Percentiles rank a stretch among this genome's conserved stretches.
These are phyloP conservation scores for Cutaneotrichosporon sp. DNA, from an alignment of 1,284 basidiomycete genomes.

Conservation along the genomic window DNA sequence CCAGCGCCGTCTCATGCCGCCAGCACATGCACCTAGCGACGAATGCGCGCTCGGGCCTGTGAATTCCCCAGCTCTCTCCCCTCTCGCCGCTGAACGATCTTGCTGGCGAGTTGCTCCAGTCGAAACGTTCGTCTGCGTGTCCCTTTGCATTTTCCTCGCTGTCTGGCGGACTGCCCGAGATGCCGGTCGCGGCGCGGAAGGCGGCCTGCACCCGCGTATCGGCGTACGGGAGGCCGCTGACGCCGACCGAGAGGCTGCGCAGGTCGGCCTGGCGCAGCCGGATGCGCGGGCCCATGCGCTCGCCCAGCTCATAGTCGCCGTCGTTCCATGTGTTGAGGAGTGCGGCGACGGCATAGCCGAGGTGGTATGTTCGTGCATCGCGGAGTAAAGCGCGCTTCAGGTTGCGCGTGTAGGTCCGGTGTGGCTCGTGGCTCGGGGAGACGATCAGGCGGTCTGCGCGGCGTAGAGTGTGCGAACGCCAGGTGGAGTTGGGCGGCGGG, in stretches of 20 bases:
- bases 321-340: constrained; percentile 7
- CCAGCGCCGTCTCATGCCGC: constrained; percentile 1
- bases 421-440: background rate
- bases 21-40: background rate
- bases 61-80: background rate
- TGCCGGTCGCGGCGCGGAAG: background rate
- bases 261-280: background rate
- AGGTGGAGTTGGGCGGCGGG: background rate
- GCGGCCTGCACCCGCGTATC: background rate
- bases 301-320: background rate
- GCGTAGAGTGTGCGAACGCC: background rate
- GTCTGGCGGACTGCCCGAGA: background rate
- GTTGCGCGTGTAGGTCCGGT: background rate
- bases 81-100: background rate
- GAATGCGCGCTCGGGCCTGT: background rate
- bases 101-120: background rate
- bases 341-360: constrained; percentile 3
- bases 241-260: background rate
- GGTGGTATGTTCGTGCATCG: background rate
- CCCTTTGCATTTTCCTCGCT: background rate
- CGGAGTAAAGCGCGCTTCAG: background rate
- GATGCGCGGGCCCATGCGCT: background rate
- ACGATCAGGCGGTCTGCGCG: background rate
- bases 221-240: background rate
- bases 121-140: background rate